phyloP scores from a whole-genome alignment of 73 alveolate species.

The Stentor roeselii region DNA sequence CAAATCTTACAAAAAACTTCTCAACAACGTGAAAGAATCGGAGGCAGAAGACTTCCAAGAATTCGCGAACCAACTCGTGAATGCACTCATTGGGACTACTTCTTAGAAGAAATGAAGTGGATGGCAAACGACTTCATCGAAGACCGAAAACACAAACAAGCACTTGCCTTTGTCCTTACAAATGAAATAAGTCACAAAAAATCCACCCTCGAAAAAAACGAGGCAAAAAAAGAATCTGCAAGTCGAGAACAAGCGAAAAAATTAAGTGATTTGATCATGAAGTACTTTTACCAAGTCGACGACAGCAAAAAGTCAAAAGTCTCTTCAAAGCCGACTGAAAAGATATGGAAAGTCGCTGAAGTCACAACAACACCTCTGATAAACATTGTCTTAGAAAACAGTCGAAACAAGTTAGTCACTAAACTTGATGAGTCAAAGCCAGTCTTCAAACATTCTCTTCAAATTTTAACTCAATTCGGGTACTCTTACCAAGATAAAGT shows the following conservation, averaged over 20 bases:
- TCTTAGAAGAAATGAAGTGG: slow-evolving; percentile 23
- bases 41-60: slow-evolving; percentile 22
- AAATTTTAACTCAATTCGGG: background rate
- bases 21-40: slow-evolving; percentile 8
- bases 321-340: background rate
- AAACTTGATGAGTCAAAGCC: slow-evolving; percentile 1
- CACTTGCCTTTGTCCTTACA: background rate
- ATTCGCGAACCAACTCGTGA: background rate
- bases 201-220: background rate
- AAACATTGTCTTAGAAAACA: slow-evolving; percentile 14
- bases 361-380: background rate
- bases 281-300: background rate
- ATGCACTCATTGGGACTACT: slow-evolving; percentile 11
- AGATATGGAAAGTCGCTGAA: slow-evolving; percentile 3
- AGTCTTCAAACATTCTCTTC: background rate
- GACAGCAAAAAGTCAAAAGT: background rate
- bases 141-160: slow-evolving; percentile 8
- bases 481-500: background rate
- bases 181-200: background rate
- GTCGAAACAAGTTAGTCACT: background rate
- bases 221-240: background rate
- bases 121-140: slow-evolving; percentile 5
- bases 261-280: slow-evolving; percentile 1
- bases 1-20: slow-evolving; percentile 9
- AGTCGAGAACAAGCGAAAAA: background rate